Evolutionary conservation across 176 grass and related monocot genomes (phyloP), one percentile per base, ranked within the genome.

Genomic region (Canna indica): DNA sequence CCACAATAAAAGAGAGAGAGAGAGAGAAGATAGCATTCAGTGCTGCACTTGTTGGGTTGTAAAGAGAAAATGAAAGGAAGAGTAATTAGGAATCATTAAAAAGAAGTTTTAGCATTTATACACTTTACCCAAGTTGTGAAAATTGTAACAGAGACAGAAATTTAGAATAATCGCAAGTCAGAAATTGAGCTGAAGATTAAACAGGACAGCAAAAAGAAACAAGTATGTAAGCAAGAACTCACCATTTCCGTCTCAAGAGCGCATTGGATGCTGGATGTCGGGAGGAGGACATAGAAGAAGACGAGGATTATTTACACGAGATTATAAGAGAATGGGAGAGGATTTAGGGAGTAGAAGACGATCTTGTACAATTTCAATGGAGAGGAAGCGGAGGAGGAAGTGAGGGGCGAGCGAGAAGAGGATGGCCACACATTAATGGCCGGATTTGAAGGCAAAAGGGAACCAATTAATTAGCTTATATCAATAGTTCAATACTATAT

Each of bases 371-470:
- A 2, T 47, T 29, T 70, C 5, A 22, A 70, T 70, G 25, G 67
- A 41, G 42, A 27, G 25, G 38, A 70, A 47, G 67, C 25, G 67
- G 38, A 70, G 28, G 67, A 47, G 26, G 38, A 47, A 70, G 67
- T 17, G 67, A 31, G n/a, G 5, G 15, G 12, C 24, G 42, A 70
- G 15, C 27, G 42, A 50, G 45, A 50, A 46, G 68, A 48, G 68
- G 42, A 27, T 22, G 27, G 35, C 63, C 63, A n/a, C 35, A 36
- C 2, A n/a, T n/a, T n/a, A 34, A 39, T 39, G 20, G 1, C 63
- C 63, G 63, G 20, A 0, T 39, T 66, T n/a, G 33, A 39, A 24
- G 63, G 63, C 63, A 31, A 25, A 20, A 12, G 63, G 34, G 13
- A 44, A 44, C 13, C 63, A 12, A 38, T 31, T 9, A 9, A 18